Evolutionary conservation across 2,329 filamentous ascomycete genomes (phyloP).

Genomic region (Fusarium ambrosium): DNA sequence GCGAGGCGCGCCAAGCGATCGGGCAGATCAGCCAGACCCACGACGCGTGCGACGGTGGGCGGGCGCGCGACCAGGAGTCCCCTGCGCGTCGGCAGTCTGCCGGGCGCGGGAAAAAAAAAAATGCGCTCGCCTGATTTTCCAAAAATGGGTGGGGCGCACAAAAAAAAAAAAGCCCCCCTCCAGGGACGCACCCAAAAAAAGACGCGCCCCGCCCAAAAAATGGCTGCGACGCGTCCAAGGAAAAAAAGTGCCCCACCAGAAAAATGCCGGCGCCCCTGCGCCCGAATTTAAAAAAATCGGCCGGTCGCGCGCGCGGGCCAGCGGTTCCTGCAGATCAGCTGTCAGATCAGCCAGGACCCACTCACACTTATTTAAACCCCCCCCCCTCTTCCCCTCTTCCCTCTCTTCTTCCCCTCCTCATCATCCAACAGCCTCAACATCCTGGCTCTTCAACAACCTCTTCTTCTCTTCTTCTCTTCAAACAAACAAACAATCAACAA

Average conservation of each 20-base stretch:
- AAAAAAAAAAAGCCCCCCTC: background rate
- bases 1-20: background rate
- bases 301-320: background rate
- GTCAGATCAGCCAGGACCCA: background rate
- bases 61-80: background rate
- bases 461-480: background rate
- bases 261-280: background rate
- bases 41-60: background rate
- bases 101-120: background rate
- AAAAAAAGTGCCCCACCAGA: background rate
- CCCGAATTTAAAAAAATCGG: background rate
- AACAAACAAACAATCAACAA: background rate
- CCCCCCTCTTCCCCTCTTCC: background rate
- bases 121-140: background rate
- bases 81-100: background rate
- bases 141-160: background rate
- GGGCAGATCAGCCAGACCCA: background rate
- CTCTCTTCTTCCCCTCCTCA: background rate
- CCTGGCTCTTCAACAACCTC: background rate
- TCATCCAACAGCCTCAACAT: background rate
- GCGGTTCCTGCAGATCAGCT: background rate
- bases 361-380: background rate
- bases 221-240: background rate
- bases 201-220: background rate
- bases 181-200: background rate